A percentile compares a stretch with the other conserved stretches of the same genome.
Evolutionary conservation across 2,329 filamentous ascomycete genomes (phyloP).

Genomic region (Phialocephala subalpina): DNA sequence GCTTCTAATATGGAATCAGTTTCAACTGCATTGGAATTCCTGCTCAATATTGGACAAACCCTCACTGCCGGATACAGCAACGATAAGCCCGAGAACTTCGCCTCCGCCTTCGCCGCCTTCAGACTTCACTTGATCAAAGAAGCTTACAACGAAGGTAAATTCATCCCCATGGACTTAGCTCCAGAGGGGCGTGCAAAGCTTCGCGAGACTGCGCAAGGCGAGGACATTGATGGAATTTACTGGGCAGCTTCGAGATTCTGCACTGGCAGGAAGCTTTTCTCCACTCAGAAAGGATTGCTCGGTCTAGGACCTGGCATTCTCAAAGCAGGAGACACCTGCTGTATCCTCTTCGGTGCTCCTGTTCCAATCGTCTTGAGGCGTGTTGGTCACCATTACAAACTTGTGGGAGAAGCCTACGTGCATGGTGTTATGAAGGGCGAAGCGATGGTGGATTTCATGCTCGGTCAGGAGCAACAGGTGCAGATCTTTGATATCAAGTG

Average conservation of each 20-base stretch:
- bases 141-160: background rate
- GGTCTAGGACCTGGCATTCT: slow-evolving; percentile 17
- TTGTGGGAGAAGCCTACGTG: slow-evolving; percentile 29
- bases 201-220: background rate
- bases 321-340: slow-evolving; percentile 15
- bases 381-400: background rate
- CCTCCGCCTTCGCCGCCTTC: slow-evolving; percentile 16
- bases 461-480: background rate
- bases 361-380: slow-evolving; percentile 22
- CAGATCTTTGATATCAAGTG: background rate
- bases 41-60: slow-evolving; percentile 15
- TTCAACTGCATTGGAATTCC: background rate
- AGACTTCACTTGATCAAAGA: slow-evolving; percentile 12
- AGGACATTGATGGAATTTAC: slow-evolving; percentile 18
- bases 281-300: slow-evolving; percentile 22
- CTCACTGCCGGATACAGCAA: slow-evolving; percentile 17
- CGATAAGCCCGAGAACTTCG: background rate
- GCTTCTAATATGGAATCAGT: background rate
- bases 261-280: slow-evolving; percentile 17
- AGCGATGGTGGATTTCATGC: slow-evolving; percentile 5
- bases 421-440: slow-evolving; percentile 32
- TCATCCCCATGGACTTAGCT: background rate
- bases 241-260: slow-evolving; percentile 22
- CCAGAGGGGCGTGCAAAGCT: slow-evolving; percentile 7
- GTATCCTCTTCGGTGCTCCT: slow-evolving; percentile 21